phyloP scores from a whole-genome alignment of 2,329 filamentous ascomycete genomes.

The Aspergillaceae sp. region DNA sequence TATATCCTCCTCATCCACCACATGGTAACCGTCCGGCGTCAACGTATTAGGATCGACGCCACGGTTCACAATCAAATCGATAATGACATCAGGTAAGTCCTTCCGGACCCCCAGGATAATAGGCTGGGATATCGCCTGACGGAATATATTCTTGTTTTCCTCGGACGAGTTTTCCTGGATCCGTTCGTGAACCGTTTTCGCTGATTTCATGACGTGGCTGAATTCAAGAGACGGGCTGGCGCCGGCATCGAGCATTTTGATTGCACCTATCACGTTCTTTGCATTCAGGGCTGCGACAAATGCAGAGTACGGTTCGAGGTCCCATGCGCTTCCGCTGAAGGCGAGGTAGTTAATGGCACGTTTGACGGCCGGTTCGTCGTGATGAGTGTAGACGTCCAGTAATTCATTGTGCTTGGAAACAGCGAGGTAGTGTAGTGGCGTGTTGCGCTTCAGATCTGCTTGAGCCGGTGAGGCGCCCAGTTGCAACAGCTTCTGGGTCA shows the following conservation, averaged over 20 bases:
- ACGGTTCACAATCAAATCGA: constrained; percentile 48
- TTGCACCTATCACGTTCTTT: constrained; percentile 45
- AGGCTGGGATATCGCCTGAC: constrained; percentile 51
- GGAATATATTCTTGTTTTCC: constrained; percentile 43
- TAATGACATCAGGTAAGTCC: constrained; percentile 45
- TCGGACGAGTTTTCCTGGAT: constrained; percentile 36
- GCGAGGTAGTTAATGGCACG: constrained; percentile 59
- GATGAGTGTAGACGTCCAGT: constrained; percentile 37
- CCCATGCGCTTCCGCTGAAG: constrained; percentile 30
- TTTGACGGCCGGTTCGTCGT: constrained; percentile 53
- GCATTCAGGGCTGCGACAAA: constrained; percentile 52
- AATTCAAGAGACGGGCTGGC: constrained; percentile 54
- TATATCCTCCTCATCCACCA: not conserved
- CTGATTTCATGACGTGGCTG: constrained; percentile 33
- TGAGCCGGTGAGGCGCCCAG: constrained; percentile 67
- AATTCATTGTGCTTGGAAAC: constrained; percentile 40
- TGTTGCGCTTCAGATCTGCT: constrained; percentile 56
- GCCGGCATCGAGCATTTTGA: constrained; percentile 56
- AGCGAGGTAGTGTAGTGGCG: constrained; percentile 58
- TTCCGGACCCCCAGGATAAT: constrained; percentile 52
- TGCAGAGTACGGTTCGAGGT: constrained; percentile 37
- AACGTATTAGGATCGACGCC: constrained; percentile 60
- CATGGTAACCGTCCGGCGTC: constrained; percentile 29
- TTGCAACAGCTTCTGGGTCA: constrained; percentile 56
- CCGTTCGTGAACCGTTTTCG: constrained; percentile 1